A percentile compares a stretch with the other conserved stretches of the same genome.
phyloP scores from a whole-genome alignment of 2,329 filamentous ascomycete species.

The Talaromyces atroroseus region DNA sequence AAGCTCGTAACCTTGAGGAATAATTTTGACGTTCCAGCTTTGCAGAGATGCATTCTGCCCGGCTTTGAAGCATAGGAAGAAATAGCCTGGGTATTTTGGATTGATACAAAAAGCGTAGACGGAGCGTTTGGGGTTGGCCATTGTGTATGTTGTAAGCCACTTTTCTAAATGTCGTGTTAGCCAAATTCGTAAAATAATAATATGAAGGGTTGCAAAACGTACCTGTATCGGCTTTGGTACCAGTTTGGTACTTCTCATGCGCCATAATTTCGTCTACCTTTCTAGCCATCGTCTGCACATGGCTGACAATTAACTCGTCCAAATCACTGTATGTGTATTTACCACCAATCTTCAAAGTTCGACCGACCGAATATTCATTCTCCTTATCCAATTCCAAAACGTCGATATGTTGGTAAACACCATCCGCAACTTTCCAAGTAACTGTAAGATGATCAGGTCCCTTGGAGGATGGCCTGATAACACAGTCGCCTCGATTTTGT shows the following conservation, averaged over 20 bases:
- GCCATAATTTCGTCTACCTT: conserved; percentile 96
- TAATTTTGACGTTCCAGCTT: conserved; percentile 80
- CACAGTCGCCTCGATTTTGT: conserved; percentile 79
- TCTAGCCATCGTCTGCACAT: conserved; percentile 94
- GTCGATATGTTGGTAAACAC: conserved; percentile 96
- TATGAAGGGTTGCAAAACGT: conserved; percentile 25
- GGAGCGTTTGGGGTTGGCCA: conserved; percentile 89
- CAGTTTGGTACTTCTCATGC: conserved; percentile 87
- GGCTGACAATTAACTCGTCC: conserved; percentile 93
- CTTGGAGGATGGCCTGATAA: conserved; percentile 92
- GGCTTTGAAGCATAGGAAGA: conserved; percentile 93
- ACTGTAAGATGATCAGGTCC: conserved; percentile 92
- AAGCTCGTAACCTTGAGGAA: conserved; percentile 89
- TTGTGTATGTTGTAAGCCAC: conserved; percentile 94
- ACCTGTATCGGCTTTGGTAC: conserved; percentile 78
- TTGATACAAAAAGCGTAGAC: conserved; percentile 96
- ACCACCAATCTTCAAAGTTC: conserved; percentile 74
- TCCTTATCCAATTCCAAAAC: conserved; percentile 96
- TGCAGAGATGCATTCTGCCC: conserved; percentile 67
- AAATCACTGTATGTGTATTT: conserved; percentile 93
- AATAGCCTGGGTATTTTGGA: conserved; percentile 85
- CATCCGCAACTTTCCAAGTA: conserved; percentile 96
- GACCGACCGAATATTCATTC: conserved; percentile 90
- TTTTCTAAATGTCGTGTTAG: conserved; percentile 55
- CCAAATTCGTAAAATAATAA: neutral